Evolutionary conservation across 2,329 filamentous ascomycete genomes (phyloP), one percentile per base, ranked within the genome.

Genomic region (Sporothrix brunneoviolacea): DNA sequence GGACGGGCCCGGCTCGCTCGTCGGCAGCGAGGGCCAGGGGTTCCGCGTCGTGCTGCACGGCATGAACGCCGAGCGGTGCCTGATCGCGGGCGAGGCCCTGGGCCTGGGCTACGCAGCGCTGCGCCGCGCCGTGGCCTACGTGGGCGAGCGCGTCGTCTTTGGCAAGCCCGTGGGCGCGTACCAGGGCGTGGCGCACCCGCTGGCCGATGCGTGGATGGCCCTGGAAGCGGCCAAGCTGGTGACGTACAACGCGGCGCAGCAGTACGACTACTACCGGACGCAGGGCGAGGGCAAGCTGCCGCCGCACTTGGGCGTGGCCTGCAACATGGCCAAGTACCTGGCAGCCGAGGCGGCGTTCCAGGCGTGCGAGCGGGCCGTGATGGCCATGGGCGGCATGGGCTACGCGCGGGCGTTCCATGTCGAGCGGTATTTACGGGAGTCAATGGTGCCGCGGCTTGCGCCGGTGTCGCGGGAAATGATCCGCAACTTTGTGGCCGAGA

Each of bases 11-110:
- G 72, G 80, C 36, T 72, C 80, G 0, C 69, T 91, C 0, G 79
- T 94, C 37, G 88, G 88, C 1, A 62, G 77, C 28, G 85, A 93
- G 63, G 82, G 83, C 5, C 75, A 86, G 51, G 88, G 89, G 0
- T 94, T 94, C 73, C 84, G 83, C 60, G 84, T 89, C 50, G 79
- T 90, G 47, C 75, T 90, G 21, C 83, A 88, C 59, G 85, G 86
- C 2, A 88, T 90, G 83, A 90, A 90, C 56, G 85, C 86, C 0
- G 86, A 90, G 64, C 74, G 86, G 3, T 88, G 85, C 61, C 74
- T 90, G 0, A 69, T 90, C 0, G 87, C 86, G 1, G 87, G 87
- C 21, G 88, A 93, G 68, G 87, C 88, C 0, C 72, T 93, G 0
- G 88, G 88, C 0, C 69, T 94, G 0, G 88, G 88, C 0, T 93